phyloP scores from a whole-genome alignment of 352 stramenopile genomes.

The Phytophthora chlamydospora region DNA sequence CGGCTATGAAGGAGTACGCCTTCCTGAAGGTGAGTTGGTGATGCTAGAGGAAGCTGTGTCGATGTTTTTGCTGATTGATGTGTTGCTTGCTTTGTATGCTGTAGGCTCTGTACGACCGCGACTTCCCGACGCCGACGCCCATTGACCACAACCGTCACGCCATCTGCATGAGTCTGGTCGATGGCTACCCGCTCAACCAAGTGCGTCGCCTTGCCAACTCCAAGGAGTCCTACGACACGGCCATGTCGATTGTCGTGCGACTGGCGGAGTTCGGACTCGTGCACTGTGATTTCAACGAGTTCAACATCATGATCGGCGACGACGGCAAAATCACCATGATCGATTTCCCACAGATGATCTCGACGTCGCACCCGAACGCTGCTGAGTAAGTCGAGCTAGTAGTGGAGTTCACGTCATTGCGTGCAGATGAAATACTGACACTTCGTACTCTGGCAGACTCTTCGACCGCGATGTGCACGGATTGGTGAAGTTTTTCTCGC shows the following conservation, averaged over 20 bases:
- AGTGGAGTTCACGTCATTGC: not conserved
- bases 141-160: conserved; percentile 98
- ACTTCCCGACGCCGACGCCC: conserved; percentile 97
- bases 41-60: not conserved
- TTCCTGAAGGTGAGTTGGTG: conserved; percentile 94
- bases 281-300: conserved; percentile 99
- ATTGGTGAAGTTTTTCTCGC: conserved; percentile 96
- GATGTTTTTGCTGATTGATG: not conserved
- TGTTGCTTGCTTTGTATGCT: conserved; percentile 11
- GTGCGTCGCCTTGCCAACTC: conserved; percentile 92
- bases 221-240: conserved; percentile 95
- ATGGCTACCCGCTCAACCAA: conserved; percentile 97
- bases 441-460: conserved; percentile 48
- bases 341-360: conserved; percentile 99
- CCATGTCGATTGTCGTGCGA: conserved; percentile 96
- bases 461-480: conserved; percentile 96
- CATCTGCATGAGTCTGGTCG: conserved; percentile 97
- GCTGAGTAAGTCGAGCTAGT: conserved; percentile 84
- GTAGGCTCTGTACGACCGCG: conserved; percentile 93
- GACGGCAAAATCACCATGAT: conserved; percentile 97
- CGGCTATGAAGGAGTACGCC: conserved; percentile 98
- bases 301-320: conserved; percentile 99
- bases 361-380: conserved; percentile 97
- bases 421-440: conserved; percentile 6
- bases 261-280: conserved; percentile 98